phyloP scores from a whole-genome alignment of 768 basidiomycete species.

The Tylopilus subfusipes region DNA sequence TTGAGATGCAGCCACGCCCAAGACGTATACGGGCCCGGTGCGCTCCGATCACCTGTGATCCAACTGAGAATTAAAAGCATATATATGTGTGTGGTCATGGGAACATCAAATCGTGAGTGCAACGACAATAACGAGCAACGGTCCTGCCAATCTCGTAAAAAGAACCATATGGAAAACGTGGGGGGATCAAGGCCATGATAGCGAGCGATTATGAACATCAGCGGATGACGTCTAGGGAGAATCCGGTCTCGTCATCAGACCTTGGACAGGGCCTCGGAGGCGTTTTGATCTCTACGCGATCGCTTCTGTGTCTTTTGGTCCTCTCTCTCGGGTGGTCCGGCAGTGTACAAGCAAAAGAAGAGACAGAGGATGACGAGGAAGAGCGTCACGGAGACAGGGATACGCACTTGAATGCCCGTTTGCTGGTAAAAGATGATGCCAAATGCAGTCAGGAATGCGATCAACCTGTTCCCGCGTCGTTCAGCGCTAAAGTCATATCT shows the following conservation, averaged over 20 bases:
- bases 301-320: background rate
- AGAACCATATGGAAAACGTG: background rate
- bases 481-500: background rate
- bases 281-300: background rate
- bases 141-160: background rate
- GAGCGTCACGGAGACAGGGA: constrained; percentile 26
- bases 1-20: too few relatives aligned
- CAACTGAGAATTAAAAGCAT: background rate
- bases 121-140: background rate
- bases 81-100: background rate
- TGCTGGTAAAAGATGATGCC: constrained; percentile 27
- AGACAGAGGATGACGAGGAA: constrained; percentile 22
- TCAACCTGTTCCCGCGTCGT: constrained; percentile 23
- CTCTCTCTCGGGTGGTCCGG: constrained; percentile 19
- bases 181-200: background rate
- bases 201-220: too few relatives aligned
- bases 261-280: background rate
- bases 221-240: background rate
- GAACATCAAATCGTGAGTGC: background rate
- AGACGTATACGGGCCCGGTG: too few relatives aligned
- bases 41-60: background rate
- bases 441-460: constrained; percentile 34
- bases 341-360: constrained; percentile 30
- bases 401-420: constrained; percentile 24
- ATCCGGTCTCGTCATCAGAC: background rate